Conservation (phyloP, 1,139 yeast genomes). For the Yamadazyma kanchanaburiensis region DNA sequence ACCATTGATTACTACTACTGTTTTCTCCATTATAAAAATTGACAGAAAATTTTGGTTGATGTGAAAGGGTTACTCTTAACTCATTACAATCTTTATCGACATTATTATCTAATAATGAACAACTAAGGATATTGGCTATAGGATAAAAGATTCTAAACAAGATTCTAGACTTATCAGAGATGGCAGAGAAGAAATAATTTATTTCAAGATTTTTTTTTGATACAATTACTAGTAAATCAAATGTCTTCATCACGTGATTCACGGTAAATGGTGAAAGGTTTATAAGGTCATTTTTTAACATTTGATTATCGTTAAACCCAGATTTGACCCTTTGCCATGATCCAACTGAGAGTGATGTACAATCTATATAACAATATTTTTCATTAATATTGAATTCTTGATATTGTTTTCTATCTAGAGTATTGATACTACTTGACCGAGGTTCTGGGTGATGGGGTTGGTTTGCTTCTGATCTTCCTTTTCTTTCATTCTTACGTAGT, state of each 20-base stretch:
- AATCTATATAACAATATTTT: slow-evolving; percentile 65
- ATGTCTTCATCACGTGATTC: slow-evolving; percentile 58
- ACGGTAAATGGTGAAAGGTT: slow-evolving; percentile 67
- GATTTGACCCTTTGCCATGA: slow-evolving; percentile 75
- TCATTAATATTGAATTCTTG: slow-evolving; percentile 50
- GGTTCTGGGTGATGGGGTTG: no score
- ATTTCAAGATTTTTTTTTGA: slow-evolving; percentile 68
- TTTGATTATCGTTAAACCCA: slow-evolving; percentile 47
- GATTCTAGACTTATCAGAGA: slow-evolving; percentile 62
- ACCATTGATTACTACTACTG: slow-evolving; percentile 66
- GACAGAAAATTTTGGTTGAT: slow-evolving; percentile 74
- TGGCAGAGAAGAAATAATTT: slow-evolving; percentile 71
- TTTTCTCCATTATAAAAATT: slow-evolving; percentile 55
- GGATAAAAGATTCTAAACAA: slow-evolving; percentile 72
- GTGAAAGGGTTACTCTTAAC: slow-evolving; percentile 47
- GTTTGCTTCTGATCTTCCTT: slow-evolving; percentile 27
- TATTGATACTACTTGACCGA: slow-evolving; percentile 22
- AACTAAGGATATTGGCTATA: slow-evolving; percentile 39
- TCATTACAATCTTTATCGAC: slow-evolving; percentile 45
- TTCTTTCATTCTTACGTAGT: slow-evolving; percentile 55
- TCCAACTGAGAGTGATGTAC: slow-evolving; percentile 67
- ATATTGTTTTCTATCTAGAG: slow-evolving; percentile 8
- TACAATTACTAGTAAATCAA: slow-evolving; percentile 64
- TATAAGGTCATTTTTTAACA: slow-evolving; percentile 42
- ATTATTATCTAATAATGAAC: slow-evolving; percentile 48